Evolutionary conservation across 2,329 filamentous ascomycete species (phyloP), one percentile per base, ranked within the genome.

Genomic region (Penicillium sp.): DNA sequence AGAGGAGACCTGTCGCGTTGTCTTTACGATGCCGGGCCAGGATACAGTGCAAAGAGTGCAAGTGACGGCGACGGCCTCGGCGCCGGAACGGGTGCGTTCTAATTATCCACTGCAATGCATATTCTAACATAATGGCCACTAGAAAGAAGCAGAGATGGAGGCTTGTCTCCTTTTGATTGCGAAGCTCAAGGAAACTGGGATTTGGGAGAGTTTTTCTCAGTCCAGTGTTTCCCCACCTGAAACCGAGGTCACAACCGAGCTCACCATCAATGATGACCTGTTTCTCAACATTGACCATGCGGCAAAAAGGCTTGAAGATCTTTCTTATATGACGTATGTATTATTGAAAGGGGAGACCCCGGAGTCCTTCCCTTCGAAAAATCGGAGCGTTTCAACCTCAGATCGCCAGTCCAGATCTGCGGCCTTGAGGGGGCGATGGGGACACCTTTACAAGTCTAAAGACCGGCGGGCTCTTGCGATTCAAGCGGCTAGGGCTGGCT

Each of bases 251-350:
- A 28, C 36, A 14, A 23, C 22, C 10, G 32, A 26, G 10, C 22
- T 47, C 32, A 28, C 36, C 13, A 34, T 54, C 13, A 40, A 41
- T 20, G 43, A 46, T 22, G 44, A 50, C 20, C 18, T 50, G 26
- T 20, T 41, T 3, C 38, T 32, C 11, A 35, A 39, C 29, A 44
- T 50, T 24, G 22, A 34, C 9, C 39, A 27, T 24, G 36, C 35
- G 44, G 22, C 11, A 29, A 39, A 20, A 14, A 42, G 22, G 11
- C 32, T 47, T 26, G 10, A 16, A 5, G 5, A 11, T 11, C 11
- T 13, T 11, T 3, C 26, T 11, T 3, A 10, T 10, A 13, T 11
- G 9, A 13, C 26, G 11, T 3, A 27, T 1, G 4, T 1, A 5
- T 27, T 27, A 4, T 27, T 27, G 26, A 10, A 27, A 10, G 4